Base-by-base conservation (phyloP, 345 rosid genomes). In the Bruguiera sexangula region DNA sequence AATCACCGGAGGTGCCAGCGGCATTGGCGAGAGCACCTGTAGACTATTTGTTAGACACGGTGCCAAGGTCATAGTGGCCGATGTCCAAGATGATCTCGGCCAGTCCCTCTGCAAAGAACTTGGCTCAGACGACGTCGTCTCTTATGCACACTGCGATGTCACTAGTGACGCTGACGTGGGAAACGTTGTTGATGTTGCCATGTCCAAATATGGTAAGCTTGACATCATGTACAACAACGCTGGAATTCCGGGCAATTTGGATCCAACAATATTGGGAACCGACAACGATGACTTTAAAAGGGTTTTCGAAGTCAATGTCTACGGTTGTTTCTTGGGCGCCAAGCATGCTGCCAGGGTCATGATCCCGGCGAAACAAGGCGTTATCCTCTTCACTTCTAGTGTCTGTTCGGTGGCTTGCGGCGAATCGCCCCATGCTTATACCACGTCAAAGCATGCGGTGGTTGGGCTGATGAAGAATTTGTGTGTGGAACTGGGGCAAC, bases 191-290 rank as follows among this genome's bases (percentile, higher is more conserved):
- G 77, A 84, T 57, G 6, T 67, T 0, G 70, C 82, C 1, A 67
- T 84, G 11, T 71, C 82, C 69, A 70, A 61, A 67, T 66, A 75
- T 30, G 85, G 82, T 2, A 79, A 81, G 73, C 78, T 84, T 1
- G 85, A 84, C 78, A 73, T 81, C 58, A 75, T 84, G 82, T 77
- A 69, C 80, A 84, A 77, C 73, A 84, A 81, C 6, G 83, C 87
- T 8, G 85, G 87, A 61, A 75, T 84, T 57, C 0, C 50, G 7
- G 82, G 83, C 24, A 63, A 75, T 31, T 0, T 54, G 5, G 73
- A 77, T 30, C 73, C 77, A 3, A 58, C 72, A 4, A 62, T 84
- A 15, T 66, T 75, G 31, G 82, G 64, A 1, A 16, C 69, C 15
- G 64, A 70, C 24, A 62, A 66, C 53, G 80, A 77, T n/a, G 63